Conservation (phyloP, 306 rosid genomes). For the Elaeagnus macrophylla region DNA sequence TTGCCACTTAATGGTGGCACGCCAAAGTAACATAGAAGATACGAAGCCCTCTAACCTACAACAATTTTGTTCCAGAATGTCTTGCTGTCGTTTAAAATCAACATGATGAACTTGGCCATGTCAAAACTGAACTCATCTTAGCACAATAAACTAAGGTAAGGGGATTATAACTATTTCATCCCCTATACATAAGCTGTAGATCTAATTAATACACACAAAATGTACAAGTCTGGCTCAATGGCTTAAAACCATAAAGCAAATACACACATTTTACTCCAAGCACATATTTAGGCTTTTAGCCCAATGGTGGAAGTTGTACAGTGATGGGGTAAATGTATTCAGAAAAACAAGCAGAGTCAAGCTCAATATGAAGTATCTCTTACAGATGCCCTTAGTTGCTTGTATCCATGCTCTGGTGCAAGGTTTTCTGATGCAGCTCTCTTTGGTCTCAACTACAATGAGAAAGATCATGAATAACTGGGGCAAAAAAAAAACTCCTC, state of each 20-base stretch:
- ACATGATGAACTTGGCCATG: no score
- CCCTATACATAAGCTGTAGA: no score
- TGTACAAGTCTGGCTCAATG: background rate
- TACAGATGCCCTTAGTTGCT: conserved; percentile 52
- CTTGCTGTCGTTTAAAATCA: no score
- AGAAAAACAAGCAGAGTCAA: background rate
- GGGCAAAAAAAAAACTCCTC: no score
- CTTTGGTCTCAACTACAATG: conserved; percentile 65
- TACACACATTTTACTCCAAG: background rate
- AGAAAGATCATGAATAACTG: conserved; percentile 6
- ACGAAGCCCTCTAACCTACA: no score
- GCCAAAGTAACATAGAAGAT: no score
- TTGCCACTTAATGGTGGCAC: no score
- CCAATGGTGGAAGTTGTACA: conserved; percentile 12
- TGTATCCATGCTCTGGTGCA: conserved; percentile 60
- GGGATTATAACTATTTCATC: no score
- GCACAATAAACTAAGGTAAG: no score
- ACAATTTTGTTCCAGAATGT: no score
- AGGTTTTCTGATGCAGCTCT: conserved; percentile 69
- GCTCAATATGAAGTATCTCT: conserved; percentile 17
- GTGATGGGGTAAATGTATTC: background rate
- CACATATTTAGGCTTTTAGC: background rate
- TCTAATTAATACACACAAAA: no score
- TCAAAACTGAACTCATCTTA: no score
- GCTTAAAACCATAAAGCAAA: conserved; percentile 4